Evolutionary conservation across 139 green algal species (phyloP), one percentile per base, ranked within the genome.

Genomic region (Closterium sp.): DNA sequence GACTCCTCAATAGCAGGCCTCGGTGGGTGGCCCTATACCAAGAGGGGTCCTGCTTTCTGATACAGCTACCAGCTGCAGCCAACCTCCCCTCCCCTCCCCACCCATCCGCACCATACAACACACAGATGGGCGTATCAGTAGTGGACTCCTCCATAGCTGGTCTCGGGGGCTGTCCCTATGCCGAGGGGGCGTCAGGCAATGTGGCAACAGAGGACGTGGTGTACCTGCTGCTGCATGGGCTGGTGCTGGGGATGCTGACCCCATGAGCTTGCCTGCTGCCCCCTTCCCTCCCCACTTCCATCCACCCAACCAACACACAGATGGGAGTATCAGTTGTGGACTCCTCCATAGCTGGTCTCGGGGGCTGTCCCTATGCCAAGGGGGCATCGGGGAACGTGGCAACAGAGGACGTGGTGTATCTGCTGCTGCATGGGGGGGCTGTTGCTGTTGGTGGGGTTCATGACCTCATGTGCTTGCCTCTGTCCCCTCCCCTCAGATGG

Each of bases 201-300:
- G 97, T 99, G 30, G 97, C 98, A 0, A 99, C 97, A 30, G 98
- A 99, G 94, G 98, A 99, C 70, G 96, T 99, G 22, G 94, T 98
- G 13, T 99, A 98, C 95, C 95, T 99, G 95, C 95, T 99, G 95
- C 95, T 99, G 6, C 88, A 97, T 32, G 97, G 97, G n/a, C 90
- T 99, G 28, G 6, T 42, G 34, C 34, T 38, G 32, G 32, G 32
- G 4, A 4, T 42, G 32, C 32, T 38, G 10, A 1, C 10, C 4
- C 1, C 45, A 19, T 17, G 45, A 19, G 6, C 86, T 88, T 38
- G 31, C 86, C 45, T 70, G 45, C 45, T 38, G 31, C 11, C 31
- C 31, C 86, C 11, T 17, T 1, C 86, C 2, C 29, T 5, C 31
- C 0, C 88, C 13, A 29, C 5, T 91, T 7, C 7, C 5, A n/a